Evolutionary conservation across 73 alveolate species (phyloP), one percentile per base, ranked within the genome.

Genomic region (Symbiodinium natans): DNA sequence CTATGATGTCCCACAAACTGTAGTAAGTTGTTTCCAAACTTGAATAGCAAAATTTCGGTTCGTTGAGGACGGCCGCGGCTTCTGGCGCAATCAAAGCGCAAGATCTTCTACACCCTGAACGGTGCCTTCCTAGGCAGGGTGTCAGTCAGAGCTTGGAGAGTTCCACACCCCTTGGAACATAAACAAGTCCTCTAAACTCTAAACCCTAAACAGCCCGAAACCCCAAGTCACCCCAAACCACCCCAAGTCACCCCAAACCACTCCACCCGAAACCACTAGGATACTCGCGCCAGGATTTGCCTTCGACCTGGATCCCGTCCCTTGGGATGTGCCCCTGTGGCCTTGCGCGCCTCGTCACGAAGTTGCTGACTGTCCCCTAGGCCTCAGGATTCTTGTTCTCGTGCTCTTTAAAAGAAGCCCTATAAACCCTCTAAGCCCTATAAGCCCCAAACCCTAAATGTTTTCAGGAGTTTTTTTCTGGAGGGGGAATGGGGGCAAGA

Each of bases 211-310:
- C n/a, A n/a, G n/a, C 59, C 59, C 13, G 59, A 46, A 46, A 46
- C n/a, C n/a, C n/a, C n/a, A n/a, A n/a, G n/a, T n/a, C n/a, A n/a
- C n/a, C n/a, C n/a, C n/a, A n/a, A n/a, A n/a, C n/a, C n/a, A n/a
- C n/a, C n/a, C n/a, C n/a, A n/a, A n/a, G n/a, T n/a, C n/a, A n/a
- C n/a, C n/a, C n/a, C n/a, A n/a, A n/a, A n/a, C n/a, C n/a, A n/a
- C n/a, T n/a, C n/a, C n/a, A n/a, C n/a, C n/a, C n/a, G n/a, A n/a
- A n/a, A n/a, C n/a, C n/a, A n/a, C n/a, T n/a, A n/a, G n/a, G n/a
- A n/a, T n/a, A n/a, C n/a, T n/a, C n/a, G n/a, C n/a, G n/a, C n/a
- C 48, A 90, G 97, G 97, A 33, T 90, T 71, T 38, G 97, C 97
- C 31, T 90, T 90, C 17, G 97, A 90, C 75, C 40, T 90, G 6